Evolutionary conservation across 2,329 filamentous ascomycete species (phyloP), one percentile per base, ranked within the genome.

Genomic region (Fusarium pilosicola): DNA sequence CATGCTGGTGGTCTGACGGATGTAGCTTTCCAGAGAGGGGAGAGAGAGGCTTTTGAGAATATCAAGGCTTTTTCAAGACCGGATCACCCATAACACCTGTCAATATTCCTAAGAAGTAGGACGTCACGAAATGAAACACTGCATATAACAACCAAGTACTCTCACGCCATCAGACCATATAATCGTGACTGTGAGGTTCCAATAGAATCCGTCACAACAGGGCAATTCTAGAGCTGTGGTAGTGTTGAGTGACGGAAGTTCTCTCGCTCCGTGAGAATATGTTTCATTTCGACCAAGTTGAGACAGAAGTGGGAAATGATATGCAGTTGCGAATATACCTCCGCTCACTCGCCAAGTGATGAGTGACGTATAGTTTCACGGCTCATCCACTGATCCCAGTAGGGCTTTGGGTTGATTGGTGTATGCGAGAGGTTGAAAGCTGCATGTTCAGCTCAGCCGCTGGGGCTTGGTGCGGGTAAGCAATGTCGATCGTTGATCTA

Each of bases 41-140:
- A 86, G 61, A 77, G 74, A 51, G 85, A 86, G 70, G 84, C 83
- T 48, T 85, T 86, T 66, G 85, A 86, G 71, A 87, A 86, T 58
- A 81, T 86, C 20, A 79, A 76, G 66, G 80, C 81, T 2, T 79
- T 24, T 85, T 84, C 34, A 74, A 74, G 51, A 83, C 72, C 4
- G 84, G 84, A 1, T 80, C 78, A 30, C 81, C 85, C 0, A 74
- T 81, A 18, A 79, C 82, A 2, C 84, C 84, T 3, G 81, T 85
- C 4, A 85, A 80, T 20, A 39, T 0, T 7, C 56, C 48, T 4
- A n/a, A 11, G 13, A 61, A 41, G 9, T 55, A 55, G 36, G 11
- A 3, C 0, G 14, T 24, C 6, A 3, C 1, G 4, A 18, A 12
- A 39, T n/a, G 8, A 15, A 28, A n/a, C 15, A 13, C 15, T 12